These are phyloP conservation scores for Debaryomyces sp. DNA, from an alignment of 1,139 yeast species.

Conservation along the genomic window DNA sequence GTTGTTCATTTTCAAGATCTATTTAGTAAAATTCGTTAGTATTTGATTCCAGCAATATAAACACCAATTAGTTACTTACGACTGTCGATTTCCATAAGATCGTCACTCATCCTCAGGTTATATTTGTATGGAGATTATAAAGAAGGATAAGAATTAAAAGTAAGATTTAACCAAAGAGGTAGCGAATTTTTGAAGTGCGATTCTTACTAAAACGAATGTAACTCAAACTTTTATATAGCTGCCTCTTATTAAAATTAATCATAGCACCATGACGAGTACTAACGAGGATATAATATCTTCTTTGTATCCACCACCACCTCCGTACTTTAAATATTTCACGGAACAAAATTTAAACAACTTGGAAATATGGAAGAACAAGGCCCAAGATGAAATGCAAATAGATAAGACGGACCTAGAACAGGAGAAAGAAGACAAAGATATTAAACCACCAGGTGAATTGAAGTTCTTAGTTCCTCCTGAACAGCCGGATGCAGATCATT, in stretches of 20 bases:
- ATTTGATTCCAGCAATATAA: not conserved
- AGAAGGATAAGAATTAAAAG: not conserved
- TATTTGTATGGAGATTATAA: not conserved
- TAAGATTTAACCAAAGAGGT: conserved; percentile 1
- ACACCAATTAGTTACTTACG: conserved; percentile 21
- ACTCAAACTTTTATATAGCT: not conserved
- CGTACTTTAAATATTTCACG: conserved; percentile 69
- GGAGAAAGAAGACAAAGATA: conserved; percentile 8
- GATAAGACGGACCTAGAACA: conserved; percentile 7
- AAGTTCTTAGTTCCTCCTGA: conserved; percentile 66
- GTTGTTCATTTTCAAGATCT: conserved; percentile 11
- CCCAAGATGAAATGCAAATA: conserved; percentile 9
- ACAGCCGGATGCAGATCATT: conserved; percentile 60
- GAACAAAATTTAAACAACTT: conserved; percentile 52
- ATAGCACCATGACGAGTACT: conserved; percentile 15
- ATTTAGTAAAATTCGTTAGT: conserved; percentile 10
- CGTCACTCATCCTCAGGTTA: conserved; percentile 19
- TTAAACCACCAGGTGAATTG: conserved; percentile 40
- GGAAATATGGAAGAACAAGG: conserved; percentile 22
- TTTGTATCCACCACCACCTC: conserved; percentile 87
- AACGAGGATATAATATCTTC: conserved; percentile 56
- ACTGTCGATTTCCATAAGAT: conserved; percentile 37
- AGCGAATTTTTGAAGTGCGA: conserved; percentile 1
- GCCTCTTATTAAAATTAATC: not conserved
- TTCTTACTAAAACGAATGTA: not conserved